A percentile compares a stretch with the other conserved stretches of the same genome.
Conservation (phyloP, 768 basidiomycete species). For the Hypholoma fasciculare region DNA sequence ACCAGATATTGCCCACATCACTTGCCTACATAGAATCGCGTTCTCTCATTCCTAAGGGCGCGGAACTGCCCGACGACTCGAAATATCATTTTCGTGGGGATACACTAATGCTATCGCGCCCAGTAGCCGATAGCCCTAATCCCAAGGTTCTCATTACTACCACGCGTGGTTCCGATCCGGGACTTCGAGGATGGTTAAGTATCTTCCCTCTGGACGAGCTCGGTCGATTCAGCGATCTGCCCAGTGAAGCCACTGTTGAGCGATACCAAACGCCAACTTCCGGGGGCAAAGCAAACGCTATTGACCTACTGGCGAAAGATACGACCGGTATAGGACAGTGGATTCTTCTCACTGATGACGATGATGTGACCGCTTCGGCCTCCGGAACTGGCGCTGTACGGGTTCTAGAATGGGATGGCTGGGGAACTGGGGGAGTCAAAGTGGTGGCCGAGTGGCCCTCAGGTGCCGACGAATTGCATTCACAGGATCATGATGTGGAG, state of each 20-base stretch:
- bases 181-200: constrained; percentile 41
- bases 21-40: constrained; percentile 31
- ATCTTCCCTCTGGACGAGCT: constrained; percentile 40
- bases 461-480: constrained; percentile 9
- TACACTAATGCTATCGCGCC: constrained; percentile 42
- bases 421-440: constrained; percentile 36
- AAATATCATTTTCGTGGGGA: constrained; percentile 40
- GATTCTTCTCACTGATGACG: constrained; percentile 53
- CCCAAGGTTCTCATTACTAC: constrained; percentile 46
- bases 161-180: constrained; percentile 41
- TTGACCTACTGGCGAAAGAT: constrained; percentile 40
- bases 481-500: constrained; percentile 14
- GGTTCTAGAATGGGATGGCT: constrained; percentile 52
- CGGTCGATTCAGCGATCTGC: constrained; percentile 28
- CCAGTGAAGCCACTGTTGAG: constrained; percentile 24
- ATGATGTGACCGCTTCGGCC: constrained; percentile 27
- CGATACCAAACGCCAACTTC: constrained; percentile 46
- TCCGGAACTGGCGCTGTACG: constrained; percentile 37
- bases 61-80: constrained; percentile 5
- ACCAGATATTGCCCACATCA: constrained; percentile 32
- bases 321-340: constrained; percentile 32
- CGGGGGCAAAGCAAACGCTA: constrained; percentile 53
- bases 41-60: constrained; percentile 26
- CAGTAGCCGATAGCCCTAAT: constrained; percentile 32
- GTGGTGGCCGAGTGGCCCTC: constrained; percentile 44